Conservation (phyloP, 345 rosid genomes). For the Anastatica hierochuntica region DNA sequence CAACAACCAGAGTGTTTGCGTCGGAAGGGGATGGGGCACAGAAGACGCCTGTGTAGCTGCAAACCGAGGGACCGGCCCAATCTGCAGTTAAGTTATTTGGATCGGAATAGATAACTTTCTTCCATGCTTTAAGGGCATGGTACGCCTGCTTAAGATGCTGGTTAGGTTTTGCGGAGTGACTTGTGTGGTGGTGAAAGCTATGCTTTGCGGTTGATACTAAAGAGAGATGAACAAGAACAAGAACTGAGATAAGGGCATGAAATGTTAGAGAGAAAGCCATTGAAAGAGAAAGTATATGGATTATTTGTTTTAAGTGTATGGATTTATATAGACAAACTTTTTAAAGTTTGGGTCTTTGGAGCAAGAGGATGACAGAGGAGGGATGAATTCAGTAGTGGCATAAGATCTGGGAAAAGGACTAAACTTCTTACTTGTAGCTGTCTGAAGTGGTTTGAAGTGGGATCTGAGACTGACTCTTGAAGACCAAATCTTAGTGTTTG, state of each 20-base stretch:
- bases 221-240: constrained; percentile 24
- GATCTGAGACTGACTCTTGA: constrained; percentile 50
- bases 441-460: constrained; percentile 79
- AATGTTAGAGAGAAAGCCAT: constrained; percentile 21
- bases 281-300: constrained; percentile 11
- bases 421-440: constrained; percentile 61
- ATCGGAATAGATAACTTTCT: constrained; percentile 68
- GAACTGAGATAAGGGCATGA: constrained; percentile 6
- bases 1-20: constrained; percentile 41
- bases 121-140: constrained; percentile 67
- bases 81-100: constrained; percentile 61
- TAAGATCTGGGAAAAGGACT: constrained; percentile 40
- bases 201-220: constrained; percentile 41
- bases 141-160: constrained; percentile 62
- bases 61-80: constrained; percentile 71
- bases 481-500: constrained; percentile 13
- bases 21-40: constrained; percentile 51
- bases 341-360: constrained; percentile 23
- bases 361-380: constrained; percentile 29
- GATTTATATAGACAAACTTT: constrained; percentile 24
- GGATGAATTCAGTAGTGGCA: constrained; percentile 23
- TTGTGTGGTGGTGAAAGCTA: constrained; percentile 22
- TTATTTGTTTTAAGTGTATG: neutral
- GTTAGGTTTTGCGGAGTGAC: constrained; percentile 29
- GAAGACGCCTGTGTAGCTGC: constrained; percentile 55